Conservation (phyloP, 495 filamentous ascomycete species). For the Cudoniella acicularis region DNA sequence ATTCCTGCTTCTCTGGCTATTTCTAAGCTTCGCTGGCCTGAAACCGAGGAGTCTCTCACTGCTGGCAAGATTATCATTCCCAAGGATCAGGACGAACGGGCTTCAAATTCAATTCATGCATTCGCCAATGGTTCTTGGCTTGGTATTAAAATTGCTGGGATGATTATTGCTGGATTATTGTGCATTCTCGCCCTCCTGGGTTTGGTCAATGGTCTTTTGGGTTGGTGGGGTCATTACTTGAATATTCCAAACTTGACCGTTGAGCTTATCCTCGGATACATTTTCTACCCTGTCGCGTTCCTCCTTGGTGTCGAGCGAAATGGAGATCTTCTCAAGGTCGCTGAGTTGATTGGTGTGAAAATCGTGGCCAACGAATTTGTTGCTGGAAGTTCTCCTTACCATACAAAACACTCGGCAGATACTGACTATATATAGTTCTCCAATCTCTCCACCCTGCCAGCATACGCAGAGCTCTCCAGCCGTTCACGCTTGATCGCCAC, state of each 20-base stretch:
- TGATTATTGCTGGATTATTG: conserved; percentile 74
- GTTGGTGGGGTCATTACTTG: conserved; percentile 86
- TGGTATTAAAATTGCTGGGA: conserved; percentile 82
- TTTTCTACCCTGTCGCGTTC: conserved; percentile 83
- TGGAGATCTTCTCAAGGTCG: conserved; percentile 68
- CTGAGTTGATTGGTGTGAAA: conserved; percentile 77
- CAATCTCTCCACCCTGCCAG: conserved; percentile 40
- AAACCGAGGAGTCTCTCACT: conserved; percentile 80
- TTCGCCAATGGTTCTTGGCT: conserved; percentile 87
- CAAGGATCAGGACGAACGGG: conserved; percentile 57
- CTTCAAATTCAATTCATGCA: conserved; percentile 79
- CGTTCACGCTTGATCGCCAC: conserved; percentile 73
- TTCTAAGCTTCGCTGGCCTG: conserved; percentile 84
- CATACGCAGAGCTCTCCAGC: conserved; percentile 54
- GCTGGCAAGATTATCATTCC: conserved; percentile 73
- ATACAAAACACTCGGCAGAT: neutral
- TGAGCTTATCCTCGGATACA: conserved; percentile 73
- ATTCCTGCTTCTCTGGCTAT: conserved; percentile 85
- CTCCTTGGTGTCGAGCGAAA: conserved; percentile 77
- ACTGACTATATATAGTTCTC: conserved; percentile 48
- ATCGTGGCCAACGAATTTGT: conserved; percentile 56
- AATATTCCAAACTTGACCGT: conserved; percentile 72
- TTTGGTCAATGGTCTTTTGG: conserved; percentile 72
- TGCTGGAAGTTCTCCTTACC: conserved; percentile 20
- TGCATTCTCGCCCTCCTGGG: conserved; percentile 81